Base-by-base conservation (phyloP, 345 rosid genomes). In the Lepidium didymum region DNA sequence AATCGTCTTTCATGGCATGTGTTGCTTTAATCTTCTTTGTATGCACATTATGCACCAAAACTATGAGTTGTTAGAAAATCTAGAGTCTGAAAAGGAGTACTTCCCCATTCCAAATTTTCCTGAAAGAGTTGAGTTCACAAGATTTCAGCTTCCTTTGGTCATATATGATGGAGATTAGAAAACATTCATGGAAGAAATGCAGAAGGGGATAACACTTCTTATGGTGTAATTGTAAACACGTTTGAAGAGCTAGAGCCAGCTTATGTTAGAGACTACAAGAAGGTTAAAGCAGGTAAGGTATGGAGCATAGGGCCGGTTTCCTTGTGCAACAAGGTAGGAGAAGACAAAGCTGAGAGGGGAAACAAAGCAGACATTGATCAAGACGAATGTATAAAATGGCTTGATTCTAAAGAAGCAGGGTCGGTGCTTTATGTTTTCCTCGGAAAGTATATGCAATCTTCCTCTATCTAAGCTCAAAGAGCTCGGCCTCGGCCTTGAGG, bases 1-100 rank as follows among this genome's bases (percentile, higher is more conserved):
- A 66, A 70, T 90, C 52, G 46, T 60, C 49, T 90, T 90, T 44
- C 85, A 84, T 37, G 88, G 90, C 25, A 64, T 74, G 68, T 49
- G 80, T 33, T 83, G 87, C 61, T 86, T 86, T 55, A 53, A 62
- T 15, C 47, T 82, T 11, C 61, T 83, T 70, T 85, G 81, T 61
- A 19, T 25, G 64, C 79, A 61, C 34, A 64, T 38, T 36, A 55
- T 53, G 36, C 74, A 19, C 19, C 51, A 47, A 56, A 34, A 15
- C 37, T 68, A 63, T 12, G 54, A 71, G 34, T 6, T 76, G 5
- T 72, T 33, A 21, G 50, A 68, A 3, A 53, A 31, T 10, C 45
- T 73, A 21, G 56, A 42, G 14, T 75, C 82, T 3, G 75, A 68
- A 0, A 64, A 50, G 5, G 76, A 75, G 49, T 73, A 64, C 61